Conservation (phyloP, 345 rosid species). For the Gossypium sturtianum region DNA sequence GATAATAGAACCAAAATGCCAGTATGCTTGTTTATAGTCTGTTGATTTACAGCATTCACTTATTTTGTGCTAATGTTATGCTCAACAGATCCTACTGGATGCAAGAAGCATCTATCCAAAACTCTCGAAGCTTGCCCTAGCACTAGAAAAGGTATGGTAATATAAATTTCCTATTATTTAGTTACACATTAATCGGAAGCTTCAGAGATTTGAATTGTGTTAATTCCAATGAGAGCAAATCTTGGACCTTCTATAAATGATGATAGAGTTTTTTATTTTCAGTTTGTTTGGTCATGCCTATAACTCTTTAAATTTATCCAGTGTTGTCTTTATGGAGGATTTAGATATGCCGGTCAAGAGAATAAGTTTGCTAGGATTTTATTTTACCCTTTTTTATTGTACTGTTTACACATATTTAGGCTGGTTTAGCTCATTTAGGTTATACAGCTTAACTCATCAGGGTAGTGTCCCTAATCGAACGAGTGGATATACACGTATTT, state of each 20-base stretch:
- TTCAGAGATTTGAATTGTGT: neutral
- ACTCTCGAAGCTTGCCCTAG: slow-evolving; percentile 88
- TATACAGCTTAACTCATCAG: too few relatives aligned
- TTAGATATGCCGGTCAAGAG: too few relatives aligned
- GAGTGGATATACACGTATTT: too few relatives aligned
- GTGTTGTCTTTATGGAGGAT: too few relatives aligned
- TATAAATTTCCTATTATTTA: neutral
- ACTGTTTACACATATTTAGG: neutral
- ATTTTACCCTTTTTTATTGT: neutral
- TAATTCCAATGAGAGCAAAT: neutral
- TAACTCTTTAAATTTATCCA: neutral
- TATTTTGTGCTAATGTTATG: neutral
- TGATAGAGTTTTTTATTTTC: neutral
- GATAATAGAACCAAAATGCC: neutral
- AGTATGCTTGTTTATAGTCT: neutral
- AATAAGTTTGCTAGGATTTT: too few relatives aligned
- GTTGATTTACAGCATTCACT: neutral
- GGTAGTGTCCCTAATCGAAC: too few relatives aligned
- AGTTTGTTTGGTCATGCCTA: neutral
- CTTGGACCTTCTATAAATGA: neutral
- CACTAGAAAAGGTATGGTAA: slow-evolving; percentile 72
- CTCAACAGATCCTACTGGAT: slow-evolving; percentile 62
- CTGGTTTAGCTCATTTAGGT: neutral
- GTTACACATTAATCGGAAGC: neutral
- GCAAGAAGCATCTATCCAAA: slow-evolving; percentile 77